Conservation (phyloP, 2,329 filamentous ascomycete species). For the Penicillium sp. region DNA sequence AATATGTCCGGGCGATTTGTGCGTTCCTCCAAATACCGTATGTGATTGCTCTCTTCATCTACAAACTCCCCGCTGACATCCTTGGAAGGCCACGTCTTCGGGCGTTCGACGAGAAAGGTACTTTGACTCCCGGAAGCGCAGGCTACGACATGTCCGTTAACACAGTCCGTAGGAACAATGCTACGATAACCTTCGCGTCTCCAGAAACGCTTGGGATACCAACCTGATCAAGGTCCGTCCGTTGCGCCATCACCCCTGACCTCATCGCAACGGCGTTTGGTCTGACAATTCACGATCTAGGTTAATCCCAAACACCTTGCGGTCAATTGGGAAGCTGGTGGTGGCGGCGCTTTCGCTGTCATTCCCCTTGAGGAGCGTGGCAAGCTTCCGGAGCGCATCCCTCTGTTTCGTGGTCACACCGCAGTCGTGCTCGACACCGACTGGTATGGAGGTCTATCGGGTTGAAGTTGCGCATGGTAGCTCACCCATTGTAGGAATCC, state of each 20-base stretch:
- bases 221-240: conserved; percentile 87
- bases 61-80: conserved; percentile 28
- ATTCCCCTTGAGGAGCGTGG: conserved; percentile 87
- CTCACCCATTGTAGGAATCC: conserved; percentile 65
- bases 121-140: conserved; percentile 2
- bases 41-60: conserved; percentile 31
- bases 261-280: conserved; percentile 15
- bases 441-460: conserved; percentile 60
- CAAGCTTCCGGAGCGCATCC: conserved; percentile 86
- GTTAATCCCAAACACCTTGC: conserved; percentile 94
- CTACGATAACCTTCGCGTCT: conserved; percentile 97
- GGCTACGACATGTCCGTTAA: conserved; percentile 4
- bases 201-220: conserved; percentile 98
- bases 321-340: conserved; percentile 97
- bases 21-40: conserved; percentile 71
- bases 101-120: conserved; percentile 85
- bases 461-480: neutral
- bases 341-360: conserved; percentile 94
- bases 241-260: conserved; percentile 29
- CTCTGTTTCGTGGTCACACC: conserved; percentile 93
- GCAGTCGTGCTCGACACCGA: conserved; percentile 95
- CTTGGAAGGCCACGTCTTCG: conserved; percentile 87
- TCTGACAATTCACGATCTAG: conserved; percentile 48
- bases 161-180: conserved; percentile 69
- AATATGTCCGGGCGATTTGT: conserved; percentile 70